Conservation (phyloP, 2,329 filamentous ascomycete genomes). For the Chlorencoelia australis region DNA sequence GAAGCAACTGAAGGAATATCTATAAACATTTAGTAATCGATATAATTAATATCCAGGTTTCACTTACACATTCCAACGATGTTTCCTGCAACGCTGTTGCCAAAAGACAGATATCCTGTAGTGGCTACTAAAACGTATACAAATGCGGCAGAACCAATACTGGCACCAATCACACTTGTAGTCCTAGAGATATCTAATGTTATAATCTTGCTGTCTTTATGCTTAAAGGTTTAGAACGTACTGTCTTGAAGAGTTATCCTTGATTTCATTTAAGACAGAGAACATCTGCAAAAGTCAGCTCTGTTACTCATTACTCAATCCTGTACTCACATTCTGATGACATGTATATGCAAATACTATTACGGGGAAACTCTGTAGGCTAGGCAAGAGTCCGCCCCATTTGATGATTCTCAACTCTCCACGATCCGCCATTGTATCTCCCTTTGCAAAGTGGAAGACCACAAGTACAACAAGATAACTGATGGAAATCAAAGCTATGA, state of each 20-base stretch:
- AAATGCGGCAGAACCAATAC: conserved; percentile 77
- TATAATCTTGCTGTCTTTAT: not conserved
- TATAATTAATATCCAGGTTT: not conserved
- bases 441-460: conserved; percentile 76
- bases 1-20: conserved; percentile 67
- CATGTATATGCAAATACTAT: conserved; percentile 99
- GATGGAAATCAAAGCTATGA: conserved; percentile 85
- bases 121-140: conserved; percentile 89
- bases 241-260: conserved; percentile 62
- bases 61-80: conserved; percentile 83
- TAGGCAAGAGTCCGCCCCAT: conserved; percentile 70
- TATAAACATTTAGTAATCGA: conserved; percentile 21
- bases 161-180: conserved; percentile 67
- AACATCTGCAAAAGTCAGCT: conserved; percentile 65
- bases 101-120: conserved; percentile 92
- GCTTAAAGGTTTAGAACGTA: conserved; percentile 15
- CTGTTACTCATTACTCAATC: too few relatives aligned
- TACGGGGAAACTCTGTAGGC: conserved; percentile 80
- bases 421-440: conserved; percentile 64
- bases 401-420: conserved; percentile 65
- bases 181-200: conserved; percentile 39
- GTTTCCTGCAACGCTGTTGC: conserved; percentile 79
- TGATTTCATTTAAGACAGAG: conserved; percentile 91
- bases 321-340: conserved; percentile 72
- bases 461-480: conserved; percentile 89